phyloP scores from a whole-genome alignment of 495 filamentous ascomycete species.

The Podospora comata region DNA sequence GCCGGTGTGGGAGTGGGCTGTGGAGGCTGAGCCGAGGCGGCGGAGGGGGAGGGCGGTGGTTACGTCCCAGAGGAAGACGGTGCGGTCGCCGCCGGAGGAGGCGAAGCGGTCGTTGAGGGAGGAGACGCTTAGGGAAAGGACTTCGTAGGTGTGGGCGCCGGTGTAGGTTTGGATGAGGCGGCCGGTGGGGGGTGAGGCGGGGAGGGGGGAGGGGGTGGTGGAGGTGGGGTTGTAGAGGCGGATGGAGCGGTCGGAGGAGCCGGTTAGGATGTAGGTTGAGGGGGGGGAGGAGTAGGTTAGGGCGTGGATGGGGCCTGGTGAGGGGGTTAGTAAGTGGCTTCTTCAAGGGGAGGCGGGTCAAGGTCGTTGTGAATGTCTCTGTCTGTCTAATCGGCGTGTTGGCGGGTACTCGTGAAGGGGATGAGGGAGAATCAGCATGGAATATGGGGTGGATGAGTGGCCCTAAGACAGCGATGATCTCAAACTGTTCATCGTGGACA shows the following conservation, averaged over 20 bases:
- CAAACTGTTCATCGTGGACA: background rate
- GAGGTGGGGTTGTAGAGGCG: slow-evolving; percentile 71
- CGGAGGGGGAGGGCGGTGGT: slow-evolving; percentile 67
- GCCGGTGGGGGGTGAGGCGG: slow-evolving; percentile 40
- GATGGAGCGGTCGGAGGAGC: slow-evolving; percentile 78
- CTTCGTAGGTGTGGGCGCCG: slow-evolving; percentile 80
- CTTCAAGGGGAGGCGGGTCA: no score
- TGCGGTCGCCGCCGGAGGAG: slow-evolving; percentile 80
- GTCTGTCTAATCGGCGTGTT: no score
- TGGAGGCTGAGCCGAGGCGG: slow-evolving; percentile 56
- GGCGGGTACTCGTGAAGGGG: no score
- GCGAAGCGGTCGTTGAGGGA: slow-evolving; percentile 76
- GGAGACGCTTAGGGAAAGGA: slow-evolving; percentile 75
- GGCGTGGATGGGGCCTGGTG: slow-evolving; percentile 67
- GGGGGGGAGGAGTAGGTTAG: slow-evolving; percentile 65
- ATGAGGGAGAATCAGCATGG: background rate
- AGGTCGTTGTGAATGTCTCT: no score
- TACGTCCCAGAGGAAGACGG: slow-evolving; percentile 93
- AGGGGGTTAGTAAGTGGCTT: slow-evolving; percentile 17
- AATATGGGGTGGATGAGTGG: background rate
- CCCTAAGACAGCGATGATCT: background rate
- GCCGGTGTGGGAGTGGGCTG: slow-evolving; percentile 58
- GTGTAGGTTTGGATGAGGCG: slow-evolving; percentile 78
- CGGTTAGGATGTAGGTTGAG: slow-evolving; percentile 77
- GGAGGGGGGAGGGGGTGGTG: slow-evolving; percentile 36